Base-by-base conservation (phyloP, 164 flowering plant species). In the Stephania japonica region DNA sequence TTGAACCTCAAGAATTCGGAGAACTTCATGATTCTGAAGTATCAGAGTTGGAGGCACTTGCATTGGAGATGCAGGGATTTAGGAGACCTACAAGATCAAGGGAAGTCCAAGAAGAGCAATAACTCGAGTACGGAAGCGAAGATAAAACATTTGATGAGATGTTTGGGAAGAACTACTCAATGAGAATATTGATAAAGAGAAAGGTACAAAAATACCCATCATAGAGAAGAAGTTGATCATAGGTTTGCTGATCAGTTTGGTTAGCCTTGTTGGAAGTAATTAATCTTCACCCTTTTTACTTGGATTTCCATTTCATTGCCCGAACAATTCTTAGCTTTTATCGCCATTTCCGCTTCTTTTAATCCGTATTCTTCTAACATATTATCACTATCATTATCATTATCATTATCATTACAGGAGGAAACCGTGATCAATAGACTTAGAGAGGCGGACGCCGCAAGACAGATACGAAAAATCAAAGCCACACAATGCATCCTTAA, bases 161-260 rank as follows among this genome's bases (percentile, higher is more conserved):
- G 4, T 85, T 90, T 88, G 91, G 92, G 89, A 86, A 61, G 85
- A 86, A 44, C 69, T 90, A 44, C 73, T 90, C 71, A 81, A 78
- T 72, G 88, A 86, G 65, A 78, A 41, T 32, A 67, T 75, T 70
- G 78, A 71, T 2, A 81, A 77, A 19, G 84, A 74, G 24, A 64
- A 76, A 47, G 78, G 75, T n/a, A 18, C 19, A 53, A 18, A 2
- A 18, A 53, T 53, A 6, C 64, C 38, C 81, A 73, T 68, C 70
- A 23, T 49, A 80, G 67, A 53, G 75, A n/a, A 25, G 85, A 83
- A 65, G 82, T 83, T n/a, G 87, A 83, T 1, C 75, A 77, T 79
- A 80, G 80, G 1, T 80, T 89, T 78, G 83, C 85, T 62, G 80
- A 82, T 69, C 78, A 80, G 26, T 68, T 91, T 56, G 88, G 87